These are phyloP conservation scores for Chalaropsis ovoidea DNA, from an alignment of 2,329 filamentous ascomycete genomes.

Conservation along the genomic window DNA sequence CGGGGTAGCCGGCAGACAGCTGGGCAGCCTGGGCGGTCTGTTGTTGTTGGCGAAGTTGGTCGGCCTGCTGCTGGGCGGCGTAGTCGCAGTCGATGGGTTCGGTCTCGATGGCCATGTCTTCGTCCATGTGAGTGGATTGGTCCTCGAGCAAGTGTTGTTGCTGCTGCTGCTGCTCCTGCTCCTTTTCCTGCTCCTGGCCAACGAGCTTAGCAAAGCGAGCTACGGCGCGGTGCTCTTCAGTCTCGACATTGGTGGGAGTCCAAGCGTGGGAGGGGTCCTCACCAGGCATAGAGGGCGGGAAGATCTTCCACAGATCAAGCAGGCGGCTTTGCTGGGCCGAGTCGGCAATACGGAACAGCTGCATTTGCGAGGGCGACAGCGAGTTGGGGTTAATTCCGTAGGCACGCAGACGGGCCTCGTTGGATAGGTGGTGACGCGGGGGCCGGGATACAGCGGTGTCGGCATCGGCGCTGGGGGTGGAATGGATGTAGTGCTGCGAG, in stretches of 20 bases:
- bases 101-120: constrained; percentile 24
- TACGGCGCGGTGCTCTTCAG: constrained; percentile 50
- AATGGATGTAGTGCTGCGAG: constrained; percentile 18
- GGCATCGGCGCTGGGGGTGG: constrained; percentile 13
- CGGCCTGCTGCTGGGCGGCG: constrained; percentile 14
- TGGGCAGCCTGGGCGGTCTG: constrained; percentile 8
- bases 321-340: constrained; percentile 61
- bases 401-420: constrained; percentile 50
- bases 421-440: constrained; percentile 23
- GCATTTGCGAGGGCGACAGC: constrained; percentile 63
- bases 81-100: constrained; percentile 10
- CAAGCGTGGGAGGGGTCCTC: constrained; percentile 46
- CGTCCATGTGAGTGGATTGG: constrained; percentile 14
- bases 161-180: constrained; percentile 29
- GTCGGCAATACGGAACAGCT: constrained; percentile 68
- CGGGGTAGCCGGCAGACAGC: constrained; percentile 15
- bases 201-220: constrained; percentile 47
- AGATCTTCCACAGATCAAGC: constrained; percentile 77
- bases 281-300: constrained; percentile 52
- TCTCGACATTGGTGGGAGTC: constrained; percentile 45
- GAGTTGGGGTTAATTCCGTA: constrained; percentile 60
- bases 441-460: neutral
- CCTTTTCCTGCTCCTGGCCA: constrained; percentile 31
- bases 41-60: neutral
- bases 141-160: constrained; percentile 24